These are phyloP conservation scores for Trypanosoma boissoni DNA, from an alignment of 208 protist species.

Conservation along the genomic window DNA sequence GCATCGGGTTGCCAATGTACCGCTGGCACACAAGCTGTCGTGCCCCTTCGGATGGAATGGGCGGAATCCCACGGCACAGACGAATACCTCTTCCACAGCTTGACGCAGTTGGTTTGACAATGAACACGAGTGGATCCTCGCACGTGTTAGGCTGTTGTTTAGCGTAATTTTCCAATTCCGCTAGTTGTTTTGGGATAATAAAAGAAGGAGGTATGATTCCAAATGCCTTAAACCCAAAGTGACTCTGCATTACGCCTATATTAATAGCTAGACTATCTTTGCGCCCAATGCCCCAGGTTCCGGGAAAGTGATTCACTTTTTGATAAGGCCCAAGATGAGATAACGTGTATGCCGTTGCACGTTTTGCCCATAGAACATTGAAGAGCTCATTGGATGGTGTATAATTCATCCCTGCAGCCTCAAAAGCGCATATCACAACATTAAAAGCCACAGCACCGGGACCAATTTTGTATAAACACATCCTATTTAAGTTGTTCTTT, in stretches of 20 bases:
- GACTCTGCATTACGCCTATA: constrained; percentile 71
- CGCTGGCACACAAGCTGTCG: constrained; percentile 88
- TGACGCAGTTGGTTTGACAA: constrained; percentile 86
- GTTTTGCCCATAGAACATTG: constrained; percentile 92
- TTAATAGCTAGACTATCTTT: constrained; percentile 88
- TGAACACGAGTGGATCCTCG: constrained; percentile 78
- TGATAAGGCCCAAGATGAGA: constrained; percentile 76
- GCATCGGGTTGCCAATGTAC: constrained; percentile 92
- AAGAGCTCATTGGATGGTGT: constrained; percentile 83
- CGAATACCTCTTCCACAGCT: constrained; percentile 88
- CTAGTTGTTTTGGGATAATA: constrained; percentile 72
- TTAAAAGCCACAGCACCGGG: constrained; percentile 89
- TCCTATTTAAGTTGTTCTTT: constrained; percentile 79
- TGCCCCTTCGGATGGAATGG: constrained; percentile 45
- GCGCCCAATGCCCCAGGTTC: constrained; percentile 87
- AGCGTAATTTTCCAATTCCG: constrained; percentile 60
- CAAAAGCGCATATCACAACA: constrained; percentile 86
- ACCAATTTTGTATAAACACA: constrained; percentile 90
- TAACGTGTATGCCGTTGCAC: constrained; percentile 77
- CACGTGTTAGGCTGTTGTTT: constrained; percentile 48
- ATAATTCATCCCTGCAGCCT: constrained; percentile 78
- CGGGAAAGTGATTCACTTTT: constrained; percentile 93
- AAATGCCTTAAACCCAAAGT: constrained; percentile 65
- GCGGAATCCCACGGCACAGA: constrained; percentile 65
- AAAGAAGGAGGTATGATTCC: constrained; percentile 85